phyloP scores from a whole-genome alignment of 2,329 filamentous ascomycete genomes.

The Talaromyces sp. region DNA sequence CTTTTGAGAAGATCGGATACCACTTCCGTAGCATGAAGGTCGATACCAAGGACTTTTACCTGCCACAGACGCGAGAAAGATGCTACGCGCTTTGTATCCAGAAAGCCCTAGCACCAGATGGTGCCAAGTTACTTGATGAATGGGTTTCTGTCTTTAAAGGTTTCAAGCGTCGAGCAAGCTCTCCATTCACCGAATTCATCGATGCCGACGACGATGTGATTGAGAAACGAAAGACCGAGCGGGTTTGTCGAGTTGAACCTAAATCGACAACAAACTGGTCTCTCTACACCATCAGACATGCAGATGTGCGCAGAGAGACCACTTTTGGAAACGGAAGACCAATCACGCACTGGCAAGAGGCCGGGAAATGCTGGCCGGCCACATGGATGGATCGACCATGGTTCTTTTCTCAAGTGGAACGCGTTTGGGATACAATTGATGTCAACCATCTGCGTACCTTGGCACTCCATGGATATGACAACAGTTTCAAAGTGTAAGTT shows the following conservation, averaged over 20 bases:
- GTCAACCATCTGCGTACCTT: conserved; percentile 52
- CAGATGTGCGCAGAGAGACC: conserved; percentile 45
- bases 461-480: conserved; percentile 46
- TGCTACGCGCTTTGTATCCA: conserved; percentile 57
- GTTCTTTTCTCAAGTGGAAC: conserved; percentile 47
- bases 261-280: conserved; percentile 25
- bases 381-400: conserved; percentile 52
- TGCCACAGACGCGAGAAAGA: conserved; percentile 63
- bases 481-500: conserved; percentile 49
- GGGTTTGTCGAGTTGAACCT: conserved; percentile 21
- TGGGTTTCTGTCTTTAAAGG: conserved; percentile 40
- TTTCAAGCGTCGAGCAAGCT: conserved; percentile 54
- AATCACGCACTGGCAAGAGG: conserved; percentile 55
- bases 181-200: conserved; percentile 57
- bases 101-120: conserved; percentile 17
- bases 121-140: conserved; percentile 20
- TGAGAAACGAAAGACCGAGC: conserved; percentile 44
- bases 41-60: conserved; percentile 66
- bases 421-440: conserved; percentile 63
- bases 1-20: conserved; percentile 52
- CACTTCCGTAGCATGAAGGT: conserved; percentile 43
- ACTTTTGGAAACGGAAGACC: conserved; percentile 51
- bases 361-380: conserved; percentile 47
- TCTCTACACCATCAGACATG: conserved; percentile 55
- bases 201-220: conserved; percentile 50